A percentile compares a stretch with the other conserved stretches of the same genome.
Evolutionary conservation across 1,284 basidiomycete genomes (phyloP).

Genomic region (Apiotrichum domesticum): DNA sequence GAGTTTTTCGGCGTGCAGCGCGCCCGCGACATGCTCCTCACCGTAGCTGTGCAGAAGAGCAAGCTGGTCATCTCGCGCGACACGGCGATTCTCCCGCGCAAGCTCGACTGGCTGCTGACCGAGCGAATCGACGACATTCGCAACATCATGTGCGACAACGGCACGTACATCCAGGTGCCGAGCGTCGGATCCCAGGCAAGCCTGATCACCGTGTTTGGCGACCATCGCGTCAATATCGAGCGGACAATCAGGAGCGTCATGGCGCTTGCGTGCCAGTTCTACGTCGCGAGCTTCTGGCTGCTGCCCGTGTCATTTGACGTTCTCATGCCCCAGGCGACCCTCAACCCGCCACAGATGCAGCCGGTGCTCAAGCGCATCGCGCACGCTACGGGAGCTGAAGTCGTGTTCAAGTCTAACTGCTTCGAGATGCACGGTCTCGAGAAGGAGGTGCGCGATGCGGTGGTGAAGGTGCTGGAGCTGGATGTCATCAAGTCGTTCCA

Average conservation of each 20-base stretch:
- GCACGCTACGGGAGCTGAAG: conserved; percentile 80
- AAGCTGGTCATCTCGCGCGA: conserved; percentile 88
- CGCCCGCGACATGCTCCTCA: conserved; percentile 89
- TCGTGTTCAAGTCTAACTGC: conserved; percentile 95
- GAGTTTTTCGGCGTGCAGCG: conserved; percentile 95
- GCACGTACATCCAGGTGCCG: conserved; percentile 91
- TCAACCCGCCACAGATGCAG: conserved; percentile 79
- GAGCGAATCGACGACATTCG: conserved; percentile 87
- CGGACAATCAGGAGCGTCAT: conserved; percentile 91
- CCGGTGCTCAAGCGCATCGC: conserved; percentile 81
- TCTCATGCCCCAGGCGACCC: conserved; percentile 64
- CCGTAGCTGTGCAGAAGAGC: conserved; percentile 81
- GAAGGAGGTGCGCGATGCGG: conserved; percentile 78
- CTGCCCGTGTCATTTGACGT: conserved; percentile 90
- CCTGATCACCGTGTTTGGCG: conserved; percentile 88
- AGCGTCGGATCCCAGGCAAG: conserved; percentile 66
- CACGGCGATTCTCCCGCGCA: conserved; percentile 88
- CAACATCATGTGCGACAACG: conserved; percentile 90
- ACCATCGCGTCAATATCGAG: conserved; percentile 91
- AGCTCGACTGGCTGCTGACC: conserved; percentile 95
- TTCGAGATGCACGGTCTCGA: conserved; percentile 98
- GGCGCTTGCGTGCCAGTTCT: conserved; percentile 92
- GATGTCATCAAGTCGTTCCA: conserved; percentile 85
- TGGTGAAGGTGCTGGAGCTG: conserved; percentile 79
- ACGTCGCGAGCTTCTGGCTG: conserved; percentile 93